A percentile compares a stretch with the other conserved stretches of the same genome.
Conservation (phyloP, 2,329 filamentous ascomycete genomes). For the Ploettnerulaceae sp. region DNA sequence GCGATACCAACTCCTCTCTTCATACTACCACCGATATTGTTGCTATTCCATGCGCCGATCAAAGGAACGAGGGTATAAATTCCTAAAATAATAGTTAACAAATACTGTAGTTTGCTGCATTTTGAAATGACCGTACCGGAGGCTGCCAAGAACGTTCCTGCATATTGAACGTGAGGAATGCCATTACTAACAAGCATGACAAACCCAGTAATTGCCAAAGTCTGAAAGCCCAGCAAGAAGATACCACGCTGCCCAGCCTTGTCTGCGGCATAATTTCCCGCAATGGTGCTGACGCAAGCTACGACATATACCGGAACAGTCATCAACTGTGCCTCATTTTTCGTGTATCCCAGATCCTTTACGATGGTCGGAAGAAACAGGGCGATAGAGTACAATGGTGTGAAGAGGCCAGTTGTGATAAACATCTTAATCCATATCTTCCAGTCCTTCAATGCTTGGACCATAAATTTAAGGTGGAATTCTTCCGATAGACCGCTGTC, state of each 20-base stretch:
- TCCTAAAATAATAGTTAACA: slow-evolving; percentile 30
- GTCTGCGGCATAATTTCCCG: slow-evolving; percentile 70
- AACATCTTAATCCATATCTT: slow-evolving; percentile 36
- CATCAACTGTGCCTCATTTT: slow-evolving; percentile 44
- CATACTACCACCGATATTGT: slow-evolving; percentile 52
- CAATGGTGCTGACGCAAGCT: slow-evolving; percentile 61
- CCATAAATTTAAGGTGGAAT: slow-evolving; percentile 22
- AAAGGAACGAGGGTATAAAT: slow-evolving; percentile 49
- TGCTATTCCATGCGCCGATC: slow-evolving; percentile 25
- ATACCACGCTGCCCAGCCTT: slow-evolving; percentile 68
- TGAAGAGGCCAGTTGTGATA: slow-evolving; percentile 62
- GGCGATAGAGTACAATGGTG: slow-evolving; percentile 38
- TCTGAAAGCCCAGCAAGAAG: slow-evolving; percentile 55
- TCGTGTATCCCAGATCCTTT: slow-evolving; percentile 40
- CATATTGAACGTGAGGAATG: slow-evolving; percentile 47
- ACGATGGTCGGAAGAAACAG: slow-evolving; percentile 39
- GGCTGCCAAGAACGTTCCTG: slow-evolving; percentile 42
- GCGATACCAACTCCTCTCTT: slow-evolving; percentile 59
- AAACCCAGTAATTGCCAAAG: slow-evolving; percentile 72
- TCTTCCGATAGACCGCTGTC: slow-evolving; percentile 6
- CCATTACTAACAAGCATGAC: slow-evolving; percentile 65
- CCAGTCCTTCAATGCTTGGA: slow-evolving; percentile 41
- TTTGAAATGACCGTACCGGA: slow-evolving; percentile 41
- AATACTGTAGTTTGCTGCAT: background rate
- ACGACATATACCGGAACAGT: slow-evolving; percentile 49